A percentile compares a stretch with the other conserved stretches of the same genome.
Evolutionary conservation across 257 asterid genomes (phyloP).

Genomic region (Ballota nigra): DNA sequence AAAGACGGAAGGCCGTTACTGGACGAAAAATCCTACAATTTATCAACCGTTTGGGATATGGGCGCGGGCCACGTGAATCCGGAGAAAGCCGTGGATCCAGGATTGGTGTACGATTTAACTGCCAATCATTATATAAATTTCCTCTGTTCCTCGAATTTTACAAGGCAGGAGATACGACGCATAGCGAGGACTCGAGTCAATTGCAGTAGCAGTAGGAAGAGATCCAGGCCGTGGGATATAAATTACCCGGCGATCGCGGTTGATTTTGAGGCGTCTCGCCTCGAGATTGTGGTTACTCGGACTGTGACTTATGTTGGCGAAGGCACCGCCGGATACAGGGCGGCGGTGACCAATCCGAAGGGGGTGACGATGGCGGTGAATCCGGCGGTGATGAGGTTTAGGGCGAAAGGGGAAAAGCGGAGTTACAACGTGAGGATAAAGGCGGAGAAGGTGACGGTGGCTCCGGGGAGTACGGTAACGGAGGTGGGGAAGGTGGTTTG

Average conservation of each 20-base stretch:
- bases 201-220: constrained; percentile 40
- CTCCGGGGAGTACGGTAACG: constrained; percentile 37
- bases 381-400: constrained; percentile 51
- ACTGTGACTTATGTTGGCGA: constrained; percentile 60
- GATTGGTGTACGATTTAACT: constrained; percentile 63
- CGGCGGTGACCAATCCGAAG: constrained; percentile 36
- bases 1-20: constrained; percentile 46
- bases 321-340: constrained; percentile 32
- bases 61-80: constrained; percentile 91
- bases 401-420: constrained; percentile 40
- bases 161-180: constrained; percentile 35
- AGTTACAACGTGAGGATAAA: constrained; percentile 45
- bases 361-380: constrained; percentile 40
- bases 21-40: constrained; percentile 54
- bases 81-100: constrained; percentile 70
- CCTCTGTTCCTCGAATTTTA: constrained; percentile 63
- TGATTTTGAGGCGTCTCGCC: constrained; percentile 33
- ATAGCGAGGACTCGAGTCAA: constrained; percentile 33
- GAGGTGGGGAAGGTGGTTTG: constrained; percentile 63
- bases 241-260: constrained; percentile 75
- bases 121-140: constrained; percentile 53
- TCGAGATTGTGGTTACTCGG: constrained; percentile 36
- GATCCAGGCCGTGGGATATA: constrained; percentile 60
- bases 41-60: constrained; percentile 52
- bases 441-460: constrained; percentile 44